Evolutionary conservation across 345 rosid species (phyloP), one percentile per base, ranked within the genome.

Genomic region (Gossypium anomalum): DNA sequence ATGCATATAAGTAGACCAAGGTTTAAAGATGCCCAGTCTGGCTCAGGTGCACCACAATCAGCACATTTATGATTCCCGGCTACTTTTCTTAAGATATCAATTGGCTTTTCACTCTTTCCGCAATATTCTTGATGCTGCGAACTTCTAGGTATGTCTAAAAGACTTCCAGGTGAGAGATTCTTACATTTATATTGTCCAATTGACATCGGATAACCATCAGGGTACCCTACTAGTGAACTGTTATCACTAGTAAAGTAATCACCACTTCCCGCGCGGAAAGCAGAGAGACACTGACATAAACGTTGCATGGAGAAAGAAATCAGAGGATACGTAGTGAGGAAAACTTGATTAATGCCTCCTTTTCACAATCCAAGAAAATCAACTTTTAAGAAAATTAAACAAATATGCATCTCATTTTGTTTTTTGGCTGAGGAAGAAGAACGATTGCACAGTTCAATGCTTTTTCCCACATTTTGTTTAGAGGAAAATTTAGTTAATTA

Each of bases 1-100:
- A 91, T 91, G 82, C 97, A 91, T 61, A 91, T 84, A 77, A 91
- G 92, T 60, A 89, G 75, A 76, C 93, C 93, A 2, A 91, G 89
- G 78, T 91, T 91, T 72, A 91, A 79, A 74, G 97, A 91, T 71
- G 97, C 97, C 93, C 93, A 91, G 68, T 91, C 97, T 48, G 97
- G 97, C 75, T 88, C 97, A 59, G 90, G 85, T 72, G 89, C 89
- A 70, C 91, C 85, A 76, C 97, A 91, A 71, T 91, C 97, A 62
- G 92, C 97, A 79, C 97, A 91, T 78, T 78, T 84, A 72, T 86
- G 89, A 77, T 89, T 91, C 55, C 97, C 97, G 15, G 82, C 72
- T 8, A 89, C 92, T 72, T 82, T 88, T 72, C 86, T 85, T 79
- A 89, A 77, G 62, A 86, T 45, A 80, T 86, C 88, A 79, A 87